Base-by-base conservation (phyloP, 2,329 filamentous ascomycete species). In the Amauroascus niger region DNA sequence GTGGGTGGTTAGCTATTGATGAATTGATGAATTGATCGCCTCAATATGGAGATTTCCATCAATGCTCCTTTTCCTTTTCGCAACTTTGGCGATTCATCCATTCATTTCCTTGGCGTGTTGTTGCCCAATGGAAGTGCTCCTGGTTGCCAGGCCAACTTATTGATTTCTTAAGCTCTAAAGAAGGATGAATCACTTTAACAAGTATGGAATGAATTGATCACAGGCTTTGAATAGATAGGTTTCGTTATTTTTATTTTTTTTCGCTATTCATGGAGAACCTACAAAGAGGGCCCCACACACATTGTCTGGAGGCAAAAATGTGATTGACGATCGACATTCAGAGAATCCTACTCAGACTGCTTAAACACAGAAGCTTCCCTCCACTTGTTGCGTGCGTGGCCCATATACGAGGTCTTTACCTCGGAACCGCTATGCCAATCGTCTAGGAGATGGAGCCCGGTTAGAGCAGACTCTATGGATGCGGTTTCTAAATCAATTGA, bases 381-480 rank as follows among this genome's bases (percentile, higher is more conserved):
- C 70, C 70, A 73, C 59, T 66, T 69, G 57, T 65, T 65, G 56
- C 59, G 64, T 6, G 71, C 70, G 58, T 69, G 71, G 48, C 68
- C 55, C 3, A 63, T 62, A 53, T 81, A 83, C 47, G 74, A 71
- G 35, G 77, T 69, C 62, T 77, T 75, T 20, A 73, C 69, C 28
- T 74, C 68, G 41, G 65, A 63, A 49, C 72, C 68, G 55, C 78
- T 78, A 54, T 73, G 72, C 75, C 79, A 77, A 56, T 75, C 69
- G 40, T 69, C 67, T 26, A 83, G 61, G 30, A 79, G 56, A 11
- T 73, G 68, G 30, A 84, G 66, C 2, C 80, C 79, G 45, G 73
- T 73, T 8, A 76, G 62, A 1, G 81, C 84, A 55, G 84, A 78
- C 40, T 78, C 74, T 24, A 82, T 69, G 6, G 76, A 76, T 39